A percentile compares a stretch with the other conserved stretches of the same genome.
Evolutionary conservation across 2,329 filamentous ascomycete genomes (phyloP).

Genomic region (Trichoderma gracile): DNA sequence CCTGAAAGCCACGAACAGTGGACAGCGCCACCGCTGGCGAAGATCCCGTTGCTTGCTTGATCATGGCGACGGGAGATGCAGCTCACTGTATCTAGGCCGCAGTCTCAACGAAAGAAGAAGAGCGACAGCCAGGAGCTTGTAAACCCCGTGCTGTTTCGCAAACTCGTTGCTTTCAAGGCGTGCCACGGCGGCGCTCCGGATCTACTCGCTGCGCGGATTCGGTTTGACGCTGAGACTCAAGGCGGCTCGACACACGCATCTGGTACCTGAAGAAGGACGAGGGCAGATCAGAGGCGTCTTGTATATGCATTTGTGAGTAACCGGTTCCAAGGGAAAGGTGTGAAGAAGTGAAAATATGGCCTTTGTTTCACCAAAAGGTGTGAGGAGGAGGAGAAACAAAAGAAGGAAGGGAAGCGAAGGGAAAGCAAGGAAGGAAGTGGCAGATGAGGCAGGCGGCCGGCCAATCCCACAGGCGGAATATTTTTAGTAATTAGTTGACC

Average conservation of each 20-base stretch:
- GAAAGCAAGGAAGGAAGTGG: slow-evolving; percentile 21
- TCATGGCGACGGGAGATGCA: slow-evolving; percentile 42
- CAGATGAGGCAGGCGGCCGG: neutral
- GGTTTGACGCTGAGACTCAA: slow-evolving; percentile 51
- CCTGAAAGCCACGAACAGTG: slow-evolving; percentile 58
- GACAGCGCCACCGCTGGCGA: slow-evolving; percentile 53
- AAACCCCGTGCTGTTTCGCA: slow-evolving; percentile 12
- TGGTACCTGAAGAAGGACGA: slow-evolving; percentile 56
- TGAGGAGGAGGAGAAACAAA: slow-evolving; percentile 26
- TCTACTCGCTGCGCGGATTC: slow-evolving; percentile 56
- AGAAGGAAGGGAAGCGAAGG: slow-evolving; percentile 3
- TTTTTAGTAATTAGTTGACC: slow-evolving; percentile 23
- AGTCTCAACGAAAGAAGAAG: neutral
- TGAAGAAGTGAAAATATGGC: slow-evolving; percentile 5
- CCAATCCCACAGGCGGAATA: slow-evolving; percentile 13
- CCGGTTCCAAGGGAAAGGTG: slow-evolving; percentile 25
- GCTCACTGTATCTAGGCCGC: neutral
- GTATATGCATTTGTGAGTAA: slow-evolving; percentile 56
- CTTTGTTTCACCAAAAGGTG: slow-evolving; percentile 24
- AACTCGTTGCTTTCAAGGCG: slow-evolving; percentile 40
- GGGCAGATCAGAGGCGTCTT: slow-evolving; percentile 47
- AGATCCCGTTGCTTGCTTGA: slow-evolving; percentile 38
- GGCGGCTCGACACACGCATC: slow-evolving; percentile 57
- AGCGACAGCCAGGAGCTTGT: slow-evolving; percentile 5
- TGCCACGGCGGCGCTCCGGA: slow-evolving; percentile 60